Conservation (phyloP, 179 eudicot species). For the Sideroxylon spinosum region DNA sequence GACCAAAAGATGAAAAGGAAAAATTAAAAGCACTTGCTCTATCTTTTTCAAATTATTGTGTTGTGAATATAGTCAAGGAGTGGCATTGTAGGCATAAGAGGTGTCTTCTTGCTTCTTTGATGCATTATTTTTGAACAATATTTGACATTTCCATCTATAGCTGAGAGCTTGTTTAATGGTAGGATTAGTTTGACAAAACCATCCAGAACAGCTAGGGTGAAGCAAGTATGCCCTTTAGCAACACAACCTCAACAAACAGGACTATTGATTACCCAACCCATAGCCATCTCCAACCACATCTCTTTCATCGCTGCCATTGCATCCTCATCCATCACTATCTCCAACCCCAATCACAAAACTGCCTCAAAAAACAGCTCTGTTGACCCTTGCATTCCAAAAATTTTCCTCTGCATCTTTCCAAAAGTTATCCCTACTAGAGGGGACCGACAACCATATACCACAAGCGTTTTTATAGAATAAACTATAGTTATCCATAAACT, state of each 20-base stretch:
- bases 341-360: too few relatives aligned
- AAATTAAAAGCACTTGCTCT: not conserved
- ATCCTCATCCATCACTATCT: not conserved
- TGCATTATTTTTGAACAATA: not conserved
- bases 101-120: not conserved
- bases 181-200: too few relatives aligned
- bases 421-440: not conserved
- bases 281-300: not conserved
- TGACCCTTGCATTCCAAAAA: not conserved
- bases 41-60: too few relatives aligned
- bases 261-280: not conserved
- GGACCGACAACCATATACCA: not conserved
- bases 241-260: not conserved
- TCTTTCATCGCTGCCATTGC: not conserved
- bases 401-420: too few relatives aligned
- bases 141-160: not conserved
- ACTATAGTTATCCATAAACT: not conserved
- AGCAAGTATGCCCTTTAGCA: not conserved
- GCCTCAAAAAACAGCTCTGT: not conserved
- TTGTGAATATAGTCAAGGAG: too few relatives aligned
- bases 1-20: too few relatives aligned
- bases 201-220: not conserved
- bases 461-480: not conserved
- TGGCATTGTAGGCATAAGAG: not conserved
- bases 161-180: too few relatives aligned